phyloP scores from a whole-genome alignment of 129 eudicot species.

The Tagetes patula region DNA sequence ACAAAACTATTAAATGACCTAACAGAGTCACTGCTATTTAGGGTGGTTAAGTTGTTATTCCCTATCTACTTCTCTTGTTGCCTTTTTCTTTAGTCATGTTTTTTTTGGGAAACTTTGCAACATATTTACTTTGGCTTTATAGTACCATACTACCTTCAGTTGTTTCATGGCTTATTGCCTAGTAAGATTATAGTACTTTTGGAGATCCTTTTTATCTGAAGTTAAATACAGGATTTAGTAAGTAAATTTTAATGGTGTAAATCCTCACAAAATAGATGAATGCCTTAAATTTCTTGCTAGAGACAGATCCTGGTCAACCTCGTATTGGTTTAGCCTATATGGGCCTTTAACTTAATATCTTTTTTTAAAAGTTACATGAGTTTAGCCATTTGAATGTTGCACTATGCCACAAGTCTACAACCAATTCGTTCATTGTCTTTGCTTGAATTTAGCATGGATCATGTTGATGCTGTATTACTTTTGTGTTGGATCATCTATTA shows the following conservation, averaged over 20 bases:
- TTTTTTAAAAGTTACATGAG: background rate
- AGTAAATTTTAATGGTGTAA: background rate
- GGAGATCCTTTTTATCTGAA: background rate
- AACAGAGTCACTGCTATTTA: constrained; percentile 8
- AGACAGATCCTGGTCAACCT: background rate
- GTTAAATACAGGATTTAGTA: background rate
- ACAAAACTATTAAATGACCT: constrained; percentile 10
- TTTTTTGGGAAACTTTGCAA: constrained; percentile 1
- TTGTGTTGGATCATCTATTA: background rate
- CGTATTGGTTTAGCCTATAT: background rate
- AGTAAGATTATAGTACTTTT: constrained; percentile 10
- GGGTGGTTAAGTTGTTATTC: constrained; percentile 5
- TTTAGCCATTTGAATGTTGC: constrained; percentile 11
- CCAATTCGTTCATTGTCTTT: background rate
- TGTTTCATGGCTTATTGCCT: constrained; percentile 2
- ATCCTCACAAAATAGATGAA: background rate
- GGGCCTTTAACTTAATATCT: background rate
- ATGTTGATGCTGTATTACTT: background rate
- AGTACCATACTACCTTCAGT: background rate
- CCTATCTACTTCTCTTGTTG: constrained; percentile 13
- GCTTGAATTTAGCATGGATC: background rate
- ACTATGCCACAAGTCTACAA: background rate
- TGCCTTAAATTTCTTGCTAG: background rate
- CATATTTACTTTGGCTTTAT: constrained; percentile 4
- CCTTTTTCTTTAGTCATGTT: constrained; percentile 6